Evolutionary conservation across 1,284 basidiomycete species (phyloP).

Genomic region (Trichosporon faecale): DNA sequence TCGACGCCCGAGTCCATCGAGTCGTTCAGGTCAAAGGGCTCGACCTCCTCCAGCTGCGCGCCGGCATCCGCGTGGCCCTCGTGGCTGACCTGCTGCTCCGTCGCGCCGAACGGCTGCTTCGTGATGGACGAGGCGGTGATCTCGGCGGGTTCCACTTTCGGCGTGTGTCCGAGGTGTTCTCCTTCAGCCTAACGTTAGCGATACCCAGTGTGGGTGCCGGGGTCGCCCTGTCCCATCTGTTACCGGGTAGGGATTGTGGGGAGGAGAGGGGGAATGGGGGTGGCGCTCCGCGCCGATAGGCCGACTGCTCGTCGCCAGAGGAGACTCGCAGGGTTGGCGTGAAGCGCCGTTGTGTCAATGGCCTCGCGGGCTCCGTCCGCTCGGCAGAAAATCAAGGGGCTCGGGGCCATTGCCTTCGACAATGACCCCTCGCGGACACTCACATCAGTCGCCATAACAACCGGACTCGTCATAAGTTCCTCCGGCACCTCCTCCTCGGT

Average conservation of each 20-base stretch:
- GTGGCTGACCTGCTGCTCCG: conserved; percentile 34
- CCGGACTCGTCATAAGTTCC: conserved; percentile 88
- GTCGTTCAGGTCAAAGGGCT: conserved; percentile 51
- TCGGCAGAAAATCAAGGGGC: too few species aligned
- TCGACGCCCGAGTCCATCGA: not conserved
- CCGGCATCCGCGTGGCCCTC: conserved; percentile 22
- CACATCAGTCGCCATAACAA: conserved; percentile 58
- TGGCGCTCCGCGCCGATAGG: too few species aligned
- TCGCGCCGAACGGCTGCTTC: conserved; percentile 48
- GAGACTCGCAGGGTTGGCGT: too few species aligned
- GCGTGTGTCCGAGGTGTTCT: not conserved
- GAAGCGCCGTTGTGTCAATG: too few species aligned
- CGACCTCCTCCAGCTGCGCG: conserved; percentile 36
- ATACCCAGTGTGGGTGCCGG: too few species aligned
- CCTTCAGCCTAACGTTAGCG: conserved; percentile 15
- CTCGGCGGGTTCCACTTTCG: not conserved
- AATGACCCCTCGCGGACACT: conserved; percentile 20
- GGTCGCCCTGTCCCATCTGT: too few species aligned
- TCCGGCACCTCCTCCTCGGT: conserved; percentile 91
- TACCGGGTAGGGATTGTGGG: too few species aligned
- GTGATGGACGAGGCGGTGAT: conserved; percentile 27
- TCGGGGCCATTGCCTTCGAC: not conserved
- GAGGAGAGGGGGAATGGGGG: too few species aligned
- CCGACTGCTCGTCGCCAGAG: too few species aligned
- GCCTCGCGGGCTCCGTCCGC: too few species aligned